Base-by-base conservation (phyloP, 805 yeast species). In the Saturnispora silvae region DNA sequence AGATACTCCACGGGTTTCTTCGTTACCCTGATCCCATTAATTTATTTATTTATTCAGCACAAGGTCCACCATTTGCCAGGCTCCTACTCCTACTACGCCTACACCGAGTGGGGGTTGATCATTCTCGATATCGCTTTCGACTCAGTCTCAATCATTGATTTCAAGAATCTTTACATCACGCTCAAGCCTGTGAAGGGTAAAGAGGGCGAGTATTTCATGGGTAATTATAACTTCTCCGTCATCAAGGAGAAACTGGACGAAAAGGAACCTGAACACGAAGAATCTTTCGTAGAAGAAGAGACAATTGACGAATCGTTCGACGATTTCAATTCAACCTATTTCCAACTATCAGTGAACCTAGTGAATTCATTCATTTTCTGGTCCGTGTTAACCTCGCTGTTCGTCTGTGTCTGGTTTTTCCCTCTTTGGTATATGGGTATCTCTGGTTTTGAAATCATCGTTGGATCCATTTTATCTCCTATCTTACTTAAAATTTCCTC, bases 341-440 rank as follows among this genome's bases (percentile, higher is more conserved):
- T 60, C 28, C 67, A 64, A 30, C 58, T 74, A 28, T 18, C 64
- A 3, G 53, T 65, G 32, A 69, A 73, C 50, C 54, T 67, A 13
- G 52, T 73, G 50, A 86, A 87, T 53, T 68, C 89, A 3, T 78
- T 75, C 53, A 66, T 84, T 39, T 84, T 83, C 56, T 92, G 96
- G 96, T 68, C 96, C 0, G 77, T 77, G 17, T 45, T 75, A 30
- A 81, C 97, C 3, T 74, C 95, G 0, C 64, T 92, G 41, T 80
- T 85, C 31, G 70, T 92, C 40, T 77, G 92, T 52, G 77, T 92
- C 35, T 92, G 98, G 98, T 84, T 83, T 63, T 92, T 92, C 68
- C 98, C 98, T 9, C 65, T 92, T 44, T 92, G 98, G 98, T 73
- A 81, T 54, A 86, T 92, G 96, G 97, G 96, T 5, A 80, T 92